Percentiles rank a stretch among this genome's conserved stretches.
Conservation (phyloP, 73 alveolate species). For the Tetrahymena thermophila region DNA sequence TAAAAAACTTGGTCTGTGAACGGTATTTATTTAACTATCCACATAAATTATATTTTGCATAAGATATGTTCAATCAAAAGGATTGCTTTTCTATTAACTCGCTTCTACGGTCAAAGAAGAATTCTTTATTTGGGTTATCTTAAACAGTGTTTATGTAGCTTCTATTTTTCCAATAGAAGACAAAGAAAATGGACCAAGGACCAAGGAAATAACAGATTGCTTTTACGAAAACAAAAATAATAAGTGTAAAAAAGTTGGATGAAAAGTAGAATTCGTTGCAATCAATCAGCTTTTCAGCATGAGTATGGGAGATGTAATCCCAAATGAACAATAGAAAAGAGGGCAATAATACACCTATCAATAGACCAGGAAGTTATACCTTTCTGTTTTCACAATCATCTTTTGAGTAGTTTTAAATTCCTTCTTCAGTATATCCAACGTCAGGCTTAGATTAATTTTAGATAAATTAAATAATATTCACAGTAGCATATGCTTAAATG, state of each 20-base stretch:
- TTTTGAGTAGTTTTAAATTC: not conserved
- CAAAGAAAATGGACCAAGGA: not conserved
- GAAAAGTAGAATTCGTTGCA: not conserved
- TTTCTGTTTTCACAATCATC: not conserved
- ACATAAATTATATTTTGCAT: not conserved
- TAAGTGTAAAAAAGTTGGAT: not conserved
- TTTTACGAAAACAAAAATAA: not conserved
- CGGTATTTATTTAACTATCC: not conserved
- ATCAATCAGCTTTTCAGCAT: not conserved
- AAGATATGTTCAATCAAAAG: not conserved
- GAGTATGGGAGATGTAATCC: not conserved
- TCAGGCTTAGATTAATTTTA: not conserved
- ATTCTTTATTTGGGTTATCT: not conserved
- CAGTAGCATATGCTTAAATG: not conserved
- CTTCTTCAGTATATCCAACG: not conserved
- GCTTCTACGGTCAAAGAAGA: not conserved
- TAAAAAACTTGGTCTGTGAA: not conserved
- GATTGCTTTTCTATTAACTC: not conserved
- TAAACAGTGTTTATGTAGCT: not conserved
- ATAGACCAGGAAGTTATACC: not conserved
- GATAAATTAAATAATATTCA: not conserved
- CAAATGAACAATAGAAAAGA: not conserved
- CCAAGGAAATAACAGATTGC: not conserved
- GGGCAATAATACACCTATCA: not conserved
- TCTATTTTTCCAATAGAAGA: not conserved